These are phyloP conservation scores for Alectoria sarmentosa DNA, from an alignment of 495 filamentous ascomycete genomes.

Conservation along the genomic window DNA sequence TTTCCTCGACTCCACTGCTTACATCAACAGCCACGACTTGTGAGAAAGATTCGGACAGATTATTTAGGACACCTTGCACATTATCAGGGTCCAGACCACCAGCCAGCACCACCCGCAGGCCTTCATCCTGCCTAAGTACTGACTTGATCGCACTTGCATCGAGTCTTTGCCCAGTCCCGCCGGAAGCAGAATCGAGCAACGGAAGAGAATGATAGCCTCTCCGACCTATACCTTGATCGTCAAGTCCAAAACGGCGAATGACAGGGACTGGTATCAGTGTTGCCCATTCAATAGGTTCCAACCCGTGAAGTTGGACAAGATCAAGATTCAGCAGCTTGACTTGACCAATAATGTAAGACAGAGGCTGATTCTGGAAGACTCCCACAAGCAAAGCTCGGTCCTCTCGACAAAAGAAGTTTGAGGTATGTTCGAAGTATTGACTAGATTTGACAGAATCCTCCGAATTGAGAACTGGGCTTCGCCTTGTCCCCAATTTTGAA, in stretches of 20 bases:
- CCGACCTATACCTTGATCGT: conserved; percentile 59
- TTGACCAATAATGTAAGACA: conserved; percentile 69
- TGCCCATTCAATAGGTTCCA: conserved; percentile 90
- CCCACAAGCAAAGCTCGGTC: conserved; percentile 76
- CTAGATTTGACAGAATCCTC: conserved; percentile 32
- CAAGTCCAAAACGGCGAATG: conserved; percentile 70
- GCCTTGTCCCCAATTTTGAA: conserved; percentile 36
- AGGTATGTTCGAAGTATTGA: conserved; percentile 57
- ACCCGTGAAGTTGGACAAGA: conserved; percentile 84
- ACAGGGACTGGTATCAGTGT: conserved; percentile 81
- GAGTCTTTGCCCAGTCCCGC: conserved; percentile 71
- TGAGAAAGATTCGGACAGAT: conserved; percentile 45
- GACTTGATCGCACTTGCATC: conserved; percentile 58
- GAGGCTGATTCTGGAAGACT: conserved; percentile 86
- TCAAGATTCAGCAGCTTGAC: conserved; percentile 76
- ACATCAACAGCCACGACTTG: conserved; percentile 82
- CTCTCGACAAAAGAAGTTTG: conserved; percentile 43
- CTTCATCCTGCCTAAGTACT: conserved; percentile 53
- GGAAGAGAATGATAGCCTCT: conserved; percentile 78
- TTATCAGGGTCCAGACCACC: conserved; percentile 76
- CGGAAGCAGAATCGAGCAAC: conserved; percentile 76
- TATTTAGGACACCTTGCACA: conserved; percentile 53
- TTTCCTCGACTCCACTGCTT: conserved; percentile 84
- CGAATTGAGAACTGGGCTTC: neutral
- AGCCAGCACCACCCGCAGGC: conserved; percentile 66